These are phyloP conservation scores for Penicillium riverlandense DNA, from an alignment of 495 filamentous ascomycete genomes.

Conservation along the genomic window DNA sequence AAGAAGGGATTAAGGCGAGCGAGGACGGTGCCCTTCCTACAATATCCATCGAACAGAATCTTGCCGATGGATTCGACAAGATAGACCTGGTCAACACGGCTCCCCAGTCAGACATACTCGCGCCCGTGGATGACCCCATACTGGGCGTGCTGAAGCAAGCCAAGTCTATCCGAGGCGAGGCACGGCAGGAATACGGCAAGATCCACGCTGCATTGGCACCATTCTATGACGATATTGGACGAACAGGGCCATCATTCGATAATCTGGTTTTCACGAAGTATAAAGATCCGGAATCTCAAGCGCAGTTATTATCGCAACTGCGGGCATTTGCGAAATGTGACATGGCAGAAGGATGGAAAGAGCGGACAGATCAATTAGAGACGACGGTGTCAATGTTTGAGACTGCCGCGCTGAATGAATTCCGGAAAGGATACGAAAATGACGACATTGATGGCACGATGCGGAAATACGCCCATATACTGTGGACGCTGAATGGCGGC, in stretches of 20 bases:
- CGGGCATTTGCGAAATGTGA: conserved; percentile 73
- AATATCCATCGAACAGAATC: conserved; percentile 5
- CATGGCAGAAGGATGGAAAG: conserved; percentile 62
- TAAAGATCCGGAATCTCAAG: conserved; percentile 80
- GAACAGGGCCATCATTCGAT: conserved; percentile 66
- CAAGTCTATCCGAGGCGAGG: conserved; percentile 76
- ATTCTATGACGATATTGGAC: conserved; percentile 77
- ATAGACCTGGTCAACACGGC: conserved; percentile 40
- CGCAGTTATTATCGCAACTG: conserved; percentile 77
- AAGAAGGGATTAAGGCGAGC: conserved; percentile 30
- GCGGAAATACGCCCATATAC: conserved; percentile 80
- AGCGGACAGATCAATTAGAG: conserved; percentile 61
- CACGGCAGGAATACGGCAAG: conserved; percentile 83
- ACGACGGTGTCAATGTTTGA: conserved; percentile 81
- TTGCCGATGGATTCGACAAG: conserved; percentile 64
- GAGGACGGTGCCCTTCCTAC: conserved; percentile 7
- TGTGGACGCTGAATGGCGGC: conserved; percentile 77
- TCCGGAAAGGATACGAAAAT: conserved; percentile 84
- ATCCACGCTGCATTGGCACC: conserved; percentile 82
- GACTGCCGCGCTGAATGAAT: conserved; percentile 81
- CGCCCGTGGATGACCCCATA: conserved; percentile 34
- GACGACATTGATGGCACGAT: conserved; percentile 84
- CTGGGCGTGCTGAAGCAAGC: conserved; percentile 60
- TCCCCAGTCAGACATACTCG: conserved; percentile 5
- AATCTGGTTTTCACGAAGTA: conserved; percentile 80